These are phyloP conservation scores for Nepenthes alata DNA, from an alignment of 179 eudicot species.

Conservation along the genomic window DNA sequence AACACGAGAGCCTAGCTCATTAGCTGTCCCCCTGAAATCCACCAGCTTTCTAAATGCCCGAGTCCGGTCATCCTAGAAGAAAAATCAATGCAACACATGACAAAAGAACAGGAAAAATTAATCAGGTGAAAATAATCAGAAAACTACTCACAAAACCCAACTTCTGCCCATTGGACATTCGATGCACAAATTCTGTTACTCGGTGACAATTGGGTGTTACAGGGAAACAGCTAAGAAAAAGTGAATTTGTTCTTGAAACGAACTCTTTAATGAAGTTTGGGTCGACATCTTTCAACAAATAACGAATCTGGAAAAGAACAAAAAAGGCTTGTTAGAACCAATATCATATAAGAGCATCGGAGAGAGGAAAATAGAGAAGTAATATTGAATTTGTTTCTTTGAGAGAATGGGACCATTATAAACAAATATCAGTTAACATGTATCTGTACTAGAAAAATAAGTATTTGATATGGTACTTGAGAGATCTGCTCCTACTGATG, in stretches of 20 bases:
- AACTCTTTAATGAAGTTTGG: slow-evolving; percentile 41
- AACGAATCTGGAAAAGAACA: slow-evolving; percentile 46
- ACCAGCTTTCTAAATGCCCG: slow-evolving; percentile 59
- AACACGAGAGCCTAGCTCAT: slow-evolving; percentile 64
- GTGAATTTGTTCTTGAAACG: slow-evolving; percentile 33
- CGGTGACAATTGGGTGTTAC: slow-evolving; percentile 93
- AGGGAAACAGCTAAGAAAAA: slow-evolving; percentile 59
- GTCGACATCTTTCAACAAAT: slow-evolving; percentile 52
- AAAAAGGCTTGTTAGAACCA: not conserved
- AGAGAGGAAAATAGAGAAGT: too few relatives aligned
- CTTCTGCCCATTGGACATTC: slow-evolving; percentile 38
- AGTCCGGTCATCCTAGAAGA: slow-evolving; percentile 61
- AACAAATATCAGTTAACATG: too few relatives aligned
- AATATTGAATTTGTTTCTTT: too few relatives aligned
- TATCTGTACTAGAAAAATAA: too few relatives aligned
- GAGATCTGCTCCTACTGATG: too few relatives aligned
- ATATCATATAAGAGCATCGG: too few relatives aligned
- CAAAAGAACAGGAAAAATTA: slow-evolving; percentile 7
- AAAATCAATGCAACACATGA: not conserved
- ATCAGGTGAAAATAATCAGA: not conserved
- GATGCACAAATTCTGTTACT: slow-evolving; percentile 48
- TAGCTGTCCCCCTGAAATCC: slow-evolving; percentile 65
- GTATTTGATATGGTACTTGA: too few relatives aligned
- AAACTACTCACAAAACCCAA: slow-evolving; percentile 59
- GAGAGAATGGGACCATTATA: too few relatives aligned